phyloP scores from a whole-genome alignment of 2,329 filamentous ascomycete species.

The Colletotrichum tropicicola region DNA sequence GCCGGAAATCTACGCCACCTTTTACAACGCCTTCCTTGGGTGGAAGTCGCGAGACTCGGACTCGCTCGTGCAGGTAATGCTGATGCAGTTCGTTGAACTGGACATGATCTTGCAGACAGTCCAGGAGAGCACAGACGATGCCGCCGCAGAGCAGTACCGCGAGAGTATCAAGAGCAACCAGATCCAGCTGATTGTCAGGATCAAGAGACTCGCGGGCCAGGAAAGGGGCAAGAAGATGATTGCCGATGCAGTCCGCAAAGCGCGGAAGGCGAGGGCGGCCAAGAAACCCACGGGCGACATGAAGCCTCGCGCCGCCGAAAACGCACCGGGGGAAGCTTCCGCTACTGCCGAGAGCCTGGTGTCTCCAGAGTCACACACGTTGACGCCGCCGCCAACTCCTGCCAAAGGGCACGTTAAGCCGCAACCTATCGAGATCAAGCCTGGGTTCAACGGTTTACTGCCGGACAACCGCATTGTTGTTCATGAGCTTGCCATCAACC shows the following conservation, averaged over 20 bases:
- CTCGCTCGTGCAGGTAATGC: slow-evolving; percentile 82
- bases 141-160: slow-evolving; percentile 79
- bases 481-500: slow-evolving; percentile 83
- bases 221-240: slow-evolving; percentile 78
- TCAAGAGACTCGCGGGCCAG: slow-evolving; percentile 79
- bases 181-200: slow-evolving; percentile 79
- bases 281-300: slow-evolving; percentile 76
- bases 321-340: slow-evolving; percentile 46
- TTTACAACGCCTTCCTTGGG: slow-evolving; percentile 81
- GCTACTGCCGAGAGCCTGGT: slow-evolving; percentile 47
- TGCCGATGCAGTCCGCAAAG: slow-evolving; percentile 77
- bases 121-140: slow-evolving; percentile 78
- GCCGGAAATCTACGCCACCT: slow-evolving; percentile 76
- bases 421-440: slow-evolving; percentile 45
- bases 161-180: slow-evolving; percentile 86
- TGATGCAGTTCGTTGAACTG: slow-evolving; percentile 85
- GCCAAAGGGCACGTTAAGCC: slow-evolving; percentile 49
- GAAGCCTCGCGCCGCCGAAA: slow-evolving; percentile 72
- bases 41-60: slow-evolving; percentile 86
- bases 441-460: slow-evolving; percentile 62
- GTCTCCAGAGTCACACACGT: slow-evolving; percentile 55
- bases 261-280: slow-evolving; percentile 69
- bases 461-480: slow-evolving; percentile 80
- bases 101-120: slow-evolving; percentile 87
- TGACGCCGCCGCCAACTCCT: slow-evolving; percentile 64